Conservation (phyloP, 331 rosid genomes). For the Malus hybrid region DNA sequence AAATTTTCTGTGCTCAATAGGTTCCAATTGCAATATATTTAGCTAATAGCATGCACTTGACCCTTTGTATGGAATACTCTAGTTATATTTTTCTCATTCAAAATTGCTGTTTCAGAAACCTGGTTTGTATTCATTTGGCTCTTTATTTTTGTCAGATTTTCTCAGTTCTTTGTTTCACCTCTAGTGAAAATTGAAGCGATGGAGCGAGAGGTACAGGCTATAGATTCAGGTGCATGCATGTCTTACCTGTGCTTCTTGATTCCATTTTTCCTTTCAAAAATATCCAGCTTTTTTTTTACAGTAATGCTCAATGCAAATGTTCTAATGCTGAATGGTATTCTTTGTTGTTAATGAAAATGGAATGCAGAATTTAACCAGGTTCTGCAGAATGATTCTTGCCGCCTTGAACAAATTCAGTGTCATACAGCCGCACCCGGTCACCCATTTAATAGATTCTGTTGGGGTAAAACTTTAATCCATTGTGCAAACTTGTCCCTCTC, state of each 20-base stretch:
- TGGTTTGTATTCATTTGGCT: constrained; percentile 8
- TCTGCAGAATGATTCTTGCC: constrained; percentile 77
- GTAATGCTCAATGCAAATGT: constrained; percentile 14
- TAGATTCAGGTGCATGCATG: constrained; percentile 74
- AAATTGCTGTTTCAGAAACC: neutral
- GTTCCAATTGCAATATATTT: neutral
- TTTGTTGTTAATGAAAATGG: constrained; percentile 29
- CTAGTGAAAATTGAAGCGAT: constrained; percentile 84
- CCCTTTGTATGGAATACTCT: neutral
- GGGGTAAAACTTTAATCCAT: constrained; percentile 53
- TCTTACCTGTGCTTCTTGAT: constrained; percentile 9
- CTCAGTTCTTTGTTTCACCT: constrained; percentile 94
- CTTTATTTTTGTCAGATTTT: constrained; percentile 54
- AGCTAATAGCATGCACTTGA: neutral
- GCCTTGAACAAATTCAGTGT: constrained; percentile 91
- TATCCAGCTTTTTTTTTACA: constrained; percentile 3
- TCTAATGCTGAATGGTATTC: constrained; percentile 30
- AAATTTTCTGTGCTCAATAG: neutral
- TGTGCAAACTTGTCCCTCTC: neutral
- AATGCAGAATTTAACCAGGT: constrained; percentile 84
- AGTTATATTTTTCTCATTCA: neutral
- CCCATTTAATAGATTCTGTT: constrained; percentile 72
- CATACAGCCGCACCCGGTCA: constrained; percentile 69
- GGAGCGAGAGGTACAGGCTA: constrained; percentile 95
- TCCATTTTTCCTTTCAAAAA: constrained; percentile 8